phyloP scores from a whole-genome alignment of 192 early-diverging fungal species.

The Thamnidium elegans region DNA sequence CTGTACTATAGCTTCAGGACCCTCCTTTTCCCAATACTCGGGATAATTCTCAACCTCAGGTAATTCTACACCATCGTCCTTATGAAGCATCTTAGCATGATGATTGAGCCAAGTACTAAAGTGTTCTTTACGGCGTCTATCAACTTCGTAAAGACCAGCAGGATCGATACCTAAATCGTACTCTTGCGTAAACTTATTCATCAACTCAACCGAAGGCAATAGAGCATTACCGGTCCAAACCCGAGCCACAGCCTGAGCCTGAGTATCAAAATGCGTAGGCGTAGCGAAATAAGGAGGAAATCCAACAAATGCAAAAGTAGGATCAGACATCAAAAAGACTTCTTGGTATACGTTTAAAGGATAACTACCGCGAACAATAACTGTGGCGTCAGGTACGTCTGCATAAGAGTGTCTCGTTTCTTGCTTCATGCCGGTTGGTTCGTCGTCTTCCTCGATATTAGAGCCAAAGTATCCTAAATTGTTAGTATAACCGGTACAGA shows the following conservation, averaged over 20 bases:
- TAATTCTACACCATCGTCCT: background rate
- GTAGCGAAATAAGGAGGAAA: background rate
- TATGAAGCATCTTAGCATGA: slow-evolving; percentile 8
- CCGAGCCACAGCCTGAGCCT: slow-evolving; percentile 12
- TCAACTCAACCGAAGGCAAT: slow-evolving; percentile 6
- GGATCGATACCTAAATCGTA: background rate
- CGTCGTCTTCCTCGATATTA: background rate
- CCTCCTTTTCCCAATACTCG: background rate
- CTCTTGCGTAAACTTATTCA: slow-evolving; percentile 1
- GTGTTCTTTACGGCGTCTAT: background rate
- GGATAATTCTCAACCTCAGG: background rate
- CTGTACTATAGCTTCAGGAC: no score
- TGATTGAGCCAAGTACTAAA: slow-evolving; percentile 20
- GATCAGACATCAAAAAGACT: slow-evolving; percentile 25
- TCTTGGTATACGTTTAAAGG: slow-evolving; percentile 11
- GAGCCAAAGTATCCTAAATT: slow-evolving; percentile 47
- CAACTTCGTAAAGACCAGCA: background rate
- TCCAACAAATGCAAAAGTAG: slow-evolving; percentile 26
- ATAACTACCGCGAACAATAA: background rate
- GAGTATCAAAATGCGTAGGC: slow-evolving; percentile 13
- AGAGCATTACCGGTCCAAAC: slow-evolving; percentile 26
- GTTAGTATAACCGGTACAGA: slow-evolving; percentile 62
- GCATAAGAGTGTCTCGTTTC: background rate
- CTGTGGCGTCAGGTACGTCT: background rate
- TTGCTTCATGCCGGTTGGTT: background rate